Base-by-base conservation (phyloP, 2,329 filamentous ascomycete genomes). In the Microdochium nivale region DNA sequence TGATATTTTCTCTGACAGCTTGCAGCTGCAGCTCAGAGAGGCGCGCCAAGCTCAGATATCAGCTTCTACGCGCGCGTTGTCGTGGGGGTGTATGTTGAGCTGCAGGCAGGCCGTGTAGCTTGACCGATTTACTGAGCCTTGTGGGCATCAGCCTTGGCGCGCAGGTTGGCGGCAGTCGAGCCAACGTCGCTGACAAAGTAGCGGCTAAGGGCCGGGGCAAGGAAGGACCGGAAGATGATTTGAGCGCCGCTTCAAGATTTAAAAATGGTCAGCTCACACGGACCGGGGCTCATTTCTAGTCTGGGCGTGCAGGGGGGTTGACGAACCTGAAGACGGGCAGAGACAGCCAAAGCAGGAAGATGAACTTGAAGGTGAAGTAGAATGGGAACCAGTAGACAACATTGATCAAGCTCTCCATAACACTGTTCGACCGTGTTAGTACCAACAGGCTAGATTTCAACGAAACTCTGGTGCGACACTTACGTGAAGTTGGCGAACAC, bases 321-420 rank as follows among this genome's bases (percentile, higher is more conserved):
- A 76, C 86, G 69, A 86, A 96, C 92, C 79, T 79, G 78, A 95
- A 96, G 72, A 88, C 81, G 70, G 94, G 94, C 65, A 99, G 90
- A 62, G 92, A 85, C 76, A 99, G 90, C 94, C 94, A 99, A 70
- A 99, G 85, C 64, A 97, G 81, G 70, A 97, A 87, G 67, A 95
- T 78, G 69, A 99, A 96, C 83, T 99, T 99, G 87, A 99, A 97
- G 69, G 91, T 92, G 76, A 89, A 99, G 87, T 99, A 99, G 79
- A 99, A 99, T 67, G 94, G 87, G 78, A 95, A 90, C 88, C 88
- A 95, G 81, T 94, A 94, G 57, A 92, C 87, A 57, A 90, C 87
- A 73, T 80, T 90, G 65, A 95, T 74, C 55, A 87, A 79, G 70
- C 87, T 90, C 80, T 95, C 89, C 62, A 90, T 67, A 49, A 94